Evolutionary conservation across 257 asterid genomes (phyloP), one percentile per base, ranked within the genome.

Genomic region (Eucommia ulmoides): DNA sequence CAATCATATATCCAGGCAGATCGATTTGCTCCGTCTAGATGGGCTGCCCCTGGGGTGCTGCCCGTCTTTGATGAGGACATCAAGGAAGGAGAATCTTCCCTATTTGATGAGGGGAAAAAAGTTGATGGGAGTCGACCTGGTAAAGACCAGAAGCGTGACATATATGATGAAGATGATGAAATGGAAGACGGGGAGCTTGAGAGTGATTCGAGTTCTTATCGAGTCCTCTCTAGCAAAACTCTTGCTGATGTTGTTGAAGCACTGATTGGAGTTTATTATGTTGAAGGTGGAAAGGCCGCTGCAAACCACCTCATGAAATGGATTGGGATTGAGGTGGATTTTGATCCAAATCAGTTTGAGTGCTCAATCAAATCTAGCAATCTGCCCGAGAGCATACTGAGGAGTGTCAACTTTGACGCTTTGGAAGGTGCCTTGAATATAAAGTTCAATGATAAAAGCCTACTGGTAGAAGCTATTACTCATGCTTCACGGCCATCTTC

Each of bases 231-330:
- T 47, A 93, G 98, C 52, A 91, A 91, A 70, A 91, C 98, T 0
- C 68, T 91, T 61, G 98, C 98, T 1, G 98, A 91, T 68, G 98
- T 91, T 45, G 98, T 91, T 69, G 98, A 91, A 75, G 95, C 98
- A 41, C 60, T 91, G 58, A 86, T 91, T 65, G 96, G 98, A 45
- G 81, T 91, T 22, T 85, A 80, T 64, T 85, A 85, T 60, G 96
- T 86, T 41, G 93, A 91, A 66, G 98, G 89, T 55, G 98, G 98
- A 62, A 86, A 86, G 66, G 52, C 41, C 46, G 88, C 98, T 33
- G 96, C 93, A 16, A 91, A 81, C 68, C 96, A 91, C 74, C 76
- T 91, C n/a, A 86, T 91, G 96, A 83, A 76, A 63, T 91, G 94
- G 94, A 74, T 81, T 48, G 98, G 98, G 17, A 72, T 91, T 62